phyloP scores from a whole-genome alignment of 148 eudicot genomes.

The Amaranthus palmeri region DNA sequence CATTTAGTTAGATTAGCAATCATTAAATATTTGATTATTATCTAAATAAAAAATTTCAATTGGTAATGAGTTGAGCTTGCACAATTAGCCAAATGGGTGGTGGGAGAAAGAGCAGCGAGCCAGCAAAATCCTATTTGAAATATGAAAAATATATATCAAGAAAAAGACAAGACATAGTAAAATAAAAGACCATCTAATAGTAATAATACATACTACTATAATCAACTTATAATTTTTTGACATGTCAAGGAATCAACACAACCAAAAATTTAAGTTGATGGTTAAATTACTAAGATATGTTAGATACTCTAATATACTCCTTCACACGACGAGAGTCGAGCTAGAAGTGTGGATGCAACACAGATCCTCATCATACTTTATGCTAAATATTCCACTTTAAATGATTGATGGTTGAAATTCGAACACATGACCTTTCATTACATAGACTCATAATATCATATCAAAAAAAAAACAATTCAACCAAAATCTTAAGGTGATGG shows the following conservation, averaged over 20 bases:
- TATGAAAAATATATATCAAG: not conserved
- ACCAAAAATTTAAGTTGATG: not conserved
- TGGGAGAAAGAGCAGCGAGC: not conserved
- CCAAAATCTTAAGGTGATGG: too few species aligned
- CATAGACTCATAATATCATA: too few species aligned
- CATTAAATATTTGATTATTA: not conserved
- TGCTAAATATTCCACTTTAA: too few species aligned
- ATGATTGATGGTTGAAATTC: too few species aligned
- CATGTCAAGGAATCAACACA: too few species aligned
- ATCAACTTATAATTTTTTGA: not conserved
- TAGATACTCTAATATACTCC: too few species aligned
- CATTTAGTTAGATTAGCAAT: not conserved
- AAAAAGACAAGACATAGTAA: slow-evolving; percentile 1
- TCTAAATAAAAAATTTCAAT: not conserved
- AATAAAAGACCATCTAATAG: slow-evolving; percentile 1
- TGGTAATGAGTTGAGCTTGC: slow-evolving; percentile 14
- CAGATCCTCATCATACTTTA: too few species aligned
- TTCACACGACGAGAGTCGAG: too few species aligned
- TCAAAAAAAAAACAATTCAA: too few species aligned
- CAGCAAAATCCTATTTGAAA: not conserved
- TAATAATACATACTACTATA: not conserved
- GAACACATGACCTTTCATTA: too few species aligned
- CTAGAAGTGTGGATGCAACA: too few species aligned
- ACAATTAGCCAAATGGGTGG: slow-evolving; percentile 3
- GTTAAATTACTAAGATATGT: too few species aligned